Conservation (phyloP, 257 asterid species). For the Solanum pinnatisectum region DNA sequence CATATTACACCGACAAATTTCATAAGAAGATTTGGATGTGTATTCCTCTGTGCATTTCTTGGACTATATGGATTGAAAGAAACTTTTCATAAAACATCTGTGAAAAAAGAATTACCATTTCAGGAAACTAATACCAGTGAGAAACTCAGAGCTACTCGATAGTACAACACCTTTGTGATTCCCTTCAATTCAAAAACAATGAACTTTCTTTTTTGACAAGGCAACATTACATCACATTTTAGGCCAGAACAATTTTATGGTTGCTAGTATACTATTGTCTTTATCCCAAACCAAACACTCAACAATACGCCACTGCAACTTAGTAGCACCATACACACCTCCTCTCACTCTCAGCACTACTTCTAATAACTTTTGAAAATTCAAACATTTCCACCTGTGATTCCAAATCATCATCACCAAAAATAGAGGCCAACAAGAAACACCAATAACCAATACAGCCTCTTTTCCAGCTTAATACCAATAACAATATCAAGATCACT, state of each 20-base stretch:
- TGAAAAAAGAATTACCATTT: background rate
- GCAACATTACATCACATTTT: background rate
- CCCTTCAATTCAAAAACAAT: background rate
- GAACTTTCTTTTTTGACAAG: background rate
- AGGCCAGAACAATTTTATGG: background rate
- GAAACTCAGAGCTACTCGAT: background rate
- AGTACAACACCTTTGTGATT: background rate
- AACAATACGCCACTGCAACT: background rate
- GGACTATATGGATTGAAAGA: background rate
- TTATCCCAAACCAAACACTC: background rate
- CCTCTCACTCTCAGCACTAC: background rate
- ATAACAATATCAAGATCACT: background rate
- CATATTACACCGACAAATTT: background rate
- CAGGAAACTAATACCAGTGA: background rate
- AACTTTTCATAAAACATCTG: background rate
- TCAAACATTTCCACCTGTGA: background rate
- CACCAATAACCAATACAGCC: background rate
- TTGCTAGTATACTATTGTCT: background rate
- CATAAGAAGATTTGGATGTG: background rate
- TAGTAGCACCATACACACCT: background rate
- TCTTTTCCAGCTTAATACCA: background rate
- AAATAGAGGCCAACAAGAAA: background rate
- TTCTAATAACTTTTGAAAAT: background rate
- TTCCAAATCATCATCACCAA: background rate
- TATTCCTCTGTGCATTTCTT: background rate